phyloP scores from a whole-genome alignment of 352 stramenopile species.

The Globisporangium sylvaticum region DNA sequence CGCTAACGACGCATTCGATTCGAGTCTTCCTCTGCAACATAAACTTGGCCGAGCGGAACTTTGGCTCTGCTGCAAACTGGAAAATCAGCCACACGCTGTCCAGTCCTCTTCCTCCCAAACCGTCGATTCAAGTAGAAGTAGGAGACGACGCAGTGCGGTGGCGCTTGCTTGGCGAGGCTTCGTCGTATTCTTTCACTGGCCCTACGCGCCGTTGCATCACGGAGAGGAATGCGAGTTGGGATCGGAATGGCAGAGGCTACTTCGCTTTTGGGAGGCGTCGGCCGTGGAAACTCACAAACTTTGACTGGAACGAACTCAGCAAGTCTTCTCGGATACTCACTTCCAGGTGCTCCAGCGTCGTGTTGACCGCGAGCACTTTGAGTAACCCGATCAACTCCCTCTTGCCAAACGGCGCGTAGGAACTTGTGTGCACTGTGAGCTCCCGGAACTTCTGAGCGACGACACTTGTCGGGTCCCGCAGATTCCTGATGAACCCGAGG shows the following conservation, averaged over 20 bases:
- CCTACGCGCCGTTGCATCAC: background rate
- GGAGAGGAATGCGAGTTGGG: background rate
- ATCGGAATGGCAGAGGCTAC: background rate
- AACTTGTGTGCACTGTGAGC: background rate
- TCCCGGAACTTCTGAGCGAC: background rate
- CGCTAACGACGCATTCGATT: too few relatives aligned
- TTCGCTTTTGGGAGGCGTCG: background rate
- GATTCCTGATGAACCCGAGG: background rate
- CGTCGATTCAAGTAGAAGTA: background rate
- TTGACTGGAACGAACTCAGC: background rate
- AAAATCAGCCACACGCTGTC: too few relatives aligned
- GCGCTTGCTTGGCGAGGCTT: background rate
- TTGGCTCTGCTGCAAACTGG: too few relatives aligned
- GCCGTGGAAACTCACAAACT: background rate
- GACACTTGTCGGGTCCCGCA: slow-evolving; percentile 2
- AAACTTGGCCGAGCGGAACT: too few relatives aligned
- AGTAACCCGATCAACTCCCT: background rate
- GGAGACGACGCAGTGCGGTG: background rate
- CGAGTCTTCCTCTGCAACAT: too few relatives aligned
- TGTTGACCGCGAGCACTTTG: background rate
- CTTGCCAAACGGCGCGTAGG: background rate
- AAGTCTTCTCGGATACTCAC: background rate
- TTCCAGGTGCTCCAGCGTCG: background rate
- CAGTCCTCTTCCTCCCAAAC: too few relatives aligned
- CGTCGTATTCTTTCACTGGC: background rate